These are phyloP conservation scores for Halocafeteria seosinensis DNA, from an alignment of 108 stramenopile species.

Conservation along the genomic window DNA sequence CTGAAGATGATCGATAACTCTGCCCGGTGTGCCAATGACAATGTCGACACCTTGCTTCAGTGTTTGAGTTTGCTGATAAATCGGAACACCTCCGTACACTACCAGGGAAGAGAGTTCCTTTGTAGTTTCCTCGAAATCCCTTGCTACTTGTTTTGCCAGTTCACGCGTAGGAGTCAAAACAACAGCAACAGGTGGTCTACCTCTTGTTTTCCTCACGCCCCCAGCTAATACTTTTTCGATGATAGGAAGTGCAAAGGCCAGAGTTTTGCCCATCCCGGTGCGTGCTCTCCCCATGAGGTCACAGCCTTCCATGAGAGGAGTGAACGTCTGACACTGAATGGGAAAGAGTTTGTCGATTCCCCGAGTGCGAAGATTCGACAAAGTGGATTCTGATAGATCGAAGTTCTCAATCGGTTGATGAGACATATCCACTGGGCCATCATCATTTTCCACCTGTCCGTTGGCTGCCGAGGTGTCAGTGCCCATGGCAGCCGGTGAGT, in stretches of 20 bases:
- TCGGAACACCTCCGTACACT: conserved; percentile 91
- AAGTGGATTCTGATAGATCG: background rate
- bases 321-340: conserved; percentile 64
- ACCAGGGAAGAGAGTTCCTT: conserved; percentile 54
- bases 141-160: conserved; percentile 90
- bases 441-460: no score
- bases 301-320: conserved; percentile 58
- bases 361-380: conserved; percentile 16
- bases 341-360: conserved; percentile 32
- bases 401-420: background rate
- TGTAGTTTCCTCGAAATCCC: conserved; percentile 52
- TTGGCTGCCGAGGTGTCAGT: no score
- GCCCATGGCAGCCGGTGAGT: no score
- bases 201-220: conserved; percentile 26
- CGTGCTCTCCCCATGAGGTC: conserved; percentile 88
- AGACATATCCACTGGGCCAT: no score
- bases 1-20: conserved; percentile 82
- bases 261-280: conserved; percentile 96
- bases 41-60: conserved; percentile 70
- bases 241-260: conserved; percentile 90
- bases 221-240: conserved; percentile 43
- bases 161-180: conserved; percentile 93
- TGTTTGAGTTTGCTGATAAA: conserved; percentile 66
- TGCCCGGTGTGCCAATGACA: conserved; percentile 93
- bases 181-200: conserved; percentile 66